phyloP scores from a whole-genome alignment of 1,284 basidiomycete genomes.

The Coniophora puteana region DNA sequence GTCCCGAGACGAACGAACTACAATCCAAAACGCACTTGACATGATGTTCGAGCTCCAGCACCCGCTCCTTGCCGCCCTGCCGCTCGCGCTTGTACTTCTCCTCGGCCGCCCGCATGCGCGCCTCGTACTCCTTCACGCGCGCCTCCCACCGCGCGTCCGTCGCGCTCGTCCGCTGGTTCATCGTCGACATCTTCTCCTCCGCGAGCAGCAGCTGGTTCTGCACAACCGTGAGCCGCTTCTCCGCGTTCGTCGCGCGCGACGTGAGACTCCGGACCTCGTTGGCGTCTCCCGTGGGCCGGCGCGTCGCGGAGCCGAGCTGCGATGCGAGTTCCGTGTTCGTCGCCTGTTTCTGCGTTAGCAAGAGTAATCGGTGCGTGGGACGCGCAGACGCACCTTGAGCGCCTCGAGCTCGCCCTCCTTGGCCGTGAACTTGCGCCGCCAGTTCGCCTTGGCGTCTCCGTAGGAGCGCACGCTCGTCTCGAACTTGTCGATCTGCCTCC shows the following conservation, averaged over 20 bases:
- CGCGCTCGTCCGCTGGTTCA: constrained; percentile 64
- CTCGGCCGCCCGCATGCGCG: constrained; percentile 78
- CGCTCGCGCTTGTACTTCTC: constrained; percentile 94
- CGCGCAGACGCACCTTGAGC: constrained; percentile 52
- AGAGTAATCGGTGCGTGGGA: background rate
- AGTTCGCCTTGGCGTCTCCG: constrained; percentile 79
- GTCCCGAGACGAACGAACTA: background rate
- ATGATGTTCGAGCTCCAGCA: constrained; percentile 64
- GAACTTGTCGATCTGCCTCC: constrained; percentile 93
- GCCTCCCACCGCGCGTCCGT: constrained; percentile 91
- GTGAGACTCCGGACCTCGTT: constrained; percentile 71
- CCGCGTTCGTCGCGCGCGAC: constrained; percentile 75
- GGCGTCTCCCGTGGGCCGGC: constrained; percentile 61
- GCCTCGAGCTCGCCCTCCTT: constrained; percentile 92
- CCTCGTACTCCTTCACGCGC: constrained; percentile 88
- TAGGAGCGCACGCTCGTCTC: constrained; percentile 85
- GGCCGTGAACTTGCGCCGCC: constrained; percentile 78
- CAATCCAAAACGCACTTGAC: constrained; percentile 51
- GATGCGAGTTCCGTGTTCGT: constrained; percentile 75
- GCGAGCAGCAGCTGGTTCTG: constrained; percentile 79
- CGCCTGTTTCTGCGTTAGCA: constrained; percentile 36
- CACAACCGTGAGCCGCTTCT: constrained; percentile 77
- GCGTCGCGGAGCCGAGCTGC: constrained; percentile 68
- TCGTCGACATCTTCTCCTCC: constrained; percentile 77
- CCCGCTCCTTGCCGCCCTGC: constrained; percentile 90